Percentiles rank a stretch among this genome's conserved stretches.
phyloP scores from a whole-genome alignment of 345 rosid genomes.

The Eucalyptus cloeziana region DNA sequence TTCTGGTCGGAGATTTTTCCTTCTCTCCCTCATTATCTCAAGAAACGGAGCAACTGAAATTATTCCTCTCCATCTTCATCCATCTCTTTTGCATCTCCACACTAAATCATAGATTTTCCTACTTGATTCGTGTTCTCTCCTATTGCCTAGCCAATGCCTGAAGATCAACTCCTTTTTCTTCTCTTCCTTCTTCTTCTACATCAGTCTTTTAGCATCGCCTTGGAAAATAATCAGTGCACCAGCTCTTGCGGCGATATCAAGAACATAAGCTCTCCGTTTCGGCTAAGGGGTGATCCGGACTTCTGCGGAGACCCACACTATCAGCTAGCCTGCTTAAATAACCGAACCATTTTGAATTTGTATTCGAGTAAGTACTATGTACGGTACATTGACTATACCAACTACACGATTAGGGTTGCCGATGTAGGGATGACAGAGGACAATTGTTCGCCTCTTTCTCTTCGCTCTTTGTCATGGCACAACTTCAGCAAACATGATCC shows the following conservation, averaged over 20 bases:
- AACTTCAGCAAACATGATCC: too few species aligned
- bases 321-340: neutral
- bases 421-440: too few species aligned
- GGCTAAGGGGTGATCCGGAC: rapidly evolving
- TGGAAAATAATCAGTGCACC: neutral
- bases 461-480: too few species aligned
- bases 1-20: neutral
- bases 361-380: neutral
- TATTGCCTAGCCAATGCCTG: neutral
- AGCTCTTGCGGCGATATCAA: neutral
- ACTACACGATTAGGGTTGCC: too few species aligned
- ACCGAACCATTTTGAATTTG: neutral
- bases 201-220: neutral
- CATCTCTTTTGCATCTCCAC: neutral
- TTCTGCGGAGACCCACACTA: rapidly evolving
- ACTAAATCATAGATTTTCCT: rapidly evolving
- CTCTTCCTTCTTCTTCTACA: neutral
- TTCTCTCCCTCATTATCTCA: neutral
- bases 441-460: too few species aligned
- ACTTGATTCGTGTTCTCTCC: neutral
- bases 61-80: neutral
- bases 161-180: neutral
- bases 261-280: neutral
- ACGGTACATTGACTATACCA: too few species aligned
- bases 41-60: neutral